Percentiles rank a stretch among this genome's conserved stretches.
Conservation (phyloP, 352 stramenopile genomes). For the Globisporangium apiculatum region DNA sequence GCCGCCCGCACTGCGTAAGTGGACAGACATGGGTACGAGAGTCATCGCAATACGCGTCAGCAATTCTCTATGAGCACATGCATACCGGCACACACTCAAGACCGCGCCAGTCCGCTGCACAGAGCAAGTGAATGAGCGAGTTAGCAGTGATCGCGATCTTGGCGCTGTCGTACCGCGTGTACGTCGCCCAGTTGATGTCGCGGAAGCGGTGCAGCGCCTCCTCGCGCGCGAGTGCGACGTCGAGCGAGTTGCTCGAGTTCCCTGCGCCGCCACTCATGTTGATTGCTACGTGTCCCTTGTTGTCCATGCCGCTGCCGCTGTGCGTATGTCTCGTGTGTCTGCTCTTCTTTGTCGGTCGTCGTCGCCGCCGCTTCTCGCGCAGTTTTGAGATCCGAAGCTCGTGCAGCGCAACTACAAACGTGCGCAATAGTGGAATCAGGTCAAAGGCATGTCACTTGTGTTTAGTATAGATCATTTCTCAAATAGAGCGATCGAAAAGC, state of each 20-base stretch:
- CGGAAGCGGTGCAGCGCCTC: slow-evolving; percentile 83
- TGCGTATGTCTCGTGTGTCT: neutral
- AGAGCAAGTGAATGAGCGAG: neutral
- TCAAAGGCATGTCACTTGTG: neutral
- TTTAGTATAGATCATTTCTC: neutral
- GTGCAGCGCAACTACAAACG: neutral
- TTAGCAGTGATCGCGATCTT: neutral
- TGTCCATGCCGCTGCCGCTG: slow-evolving; percentile 28
- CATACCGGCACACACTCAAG: neutral
- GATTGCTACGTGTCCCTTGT: slow-evolving; percentile 59
- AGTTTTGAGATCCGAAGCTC: neutral
- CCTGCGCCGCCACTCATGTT: slow-evolving; percentile 44
- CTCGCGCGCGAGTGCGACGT: slow-evolving; percentile 69
- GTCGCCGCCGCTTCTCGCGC: neutral
- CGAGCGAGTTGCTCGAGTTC: slow-evolving; percentile 33
- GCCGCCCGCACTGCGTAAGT: slow-evolving; percentile 35
- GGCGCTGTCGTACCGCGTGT: slow-evolving; percentile 52
- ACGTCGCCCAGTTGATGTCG: slow-evolving; percentile 88
- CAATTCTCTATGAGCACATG: neutral
- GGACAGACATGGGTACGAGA: too few relatives aligned
- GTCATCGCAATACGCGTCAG: too few relatives aligned
- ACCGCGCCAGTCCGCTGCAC: neutral
- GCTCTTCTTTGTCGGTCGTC: neutral
- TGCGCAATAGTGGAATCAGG: neutral
- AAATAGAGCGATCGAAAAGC: neutral